Percentiles rank a stretch among this genome's conserved stretches.
Conservation (phyloP, 306 rosid genomes). For the Calophaca sinica region DNA sequence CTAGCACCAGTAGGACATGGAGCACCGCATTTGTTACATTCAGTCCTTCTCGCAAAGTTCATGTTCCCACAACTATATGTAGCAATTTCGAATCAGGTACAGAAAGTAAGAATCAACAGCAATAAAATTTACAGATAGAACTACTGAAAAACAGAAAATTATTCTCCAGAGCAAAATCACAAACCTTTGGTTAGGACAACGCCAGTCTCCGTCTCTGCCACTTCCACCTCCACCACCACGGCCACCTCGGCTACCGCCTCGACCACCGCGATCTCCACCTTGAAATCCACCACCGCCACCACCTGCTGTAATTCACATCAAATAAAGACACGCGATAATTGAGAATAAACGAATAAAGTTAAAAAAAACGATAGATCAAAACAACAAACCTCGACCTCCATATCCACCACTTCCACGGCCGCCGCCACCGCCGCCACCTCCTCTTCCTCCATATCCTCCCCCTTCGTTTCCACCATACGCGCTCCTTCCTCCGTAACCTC, state of each 20-base stretch:
- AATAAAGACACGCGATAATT: background rate
- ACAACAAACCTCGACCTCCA: slow-evolving; percentile 81
- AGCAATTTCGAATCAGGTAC: slow-evolving; percentile 37
- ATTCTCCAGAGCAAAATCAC: background rate
- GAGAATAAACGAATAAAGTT: background rate
- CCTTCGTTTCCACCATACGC: slow-evolving; percentile 50
- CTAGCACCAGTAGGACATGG: slow-evolving; percentile 77
- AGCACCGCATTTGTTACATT: slow-evolving; percentile 96
- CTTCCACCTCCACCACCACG: slow-evolving; percentile 75
- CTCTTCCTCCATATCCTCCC: slow-evolving; percentile 52
- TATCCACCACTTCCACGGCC: slow-evolving; percentile 62
- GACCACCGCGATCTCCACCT: slow-evolving; percentile 85
- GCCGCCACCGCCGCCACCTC: slow-evolving; percentile 38
- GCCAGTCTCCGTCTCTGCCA: slow-evolving; percentile 99
- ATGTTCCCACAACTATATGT: slow-evolving; percentile 83
- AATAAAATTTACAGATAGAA: background rate
- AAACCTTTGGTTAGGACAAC: slow-evolving; percentile 88
- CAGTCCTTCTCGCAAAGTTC: slow-evolving; percentile 94
- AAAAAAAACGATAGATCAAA: background rate
- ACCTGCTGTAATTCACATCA: slow-evolving; percentile 53
- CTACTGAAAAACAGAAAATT: background rate
- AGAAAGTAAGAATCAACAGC: slow-evolving; percentile 7
- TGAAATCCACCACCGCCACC: slow-evolving; percentile 77
- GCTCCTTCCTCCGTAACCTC: slow-evolving; percentile 61
- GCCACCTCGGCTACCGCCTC: slow-evolving; percentile 70